Evolutionary conservation across 2,329 filamentous ascomycete species (phyloP).

Genomic region (Penicillium glabrum): DNA sequence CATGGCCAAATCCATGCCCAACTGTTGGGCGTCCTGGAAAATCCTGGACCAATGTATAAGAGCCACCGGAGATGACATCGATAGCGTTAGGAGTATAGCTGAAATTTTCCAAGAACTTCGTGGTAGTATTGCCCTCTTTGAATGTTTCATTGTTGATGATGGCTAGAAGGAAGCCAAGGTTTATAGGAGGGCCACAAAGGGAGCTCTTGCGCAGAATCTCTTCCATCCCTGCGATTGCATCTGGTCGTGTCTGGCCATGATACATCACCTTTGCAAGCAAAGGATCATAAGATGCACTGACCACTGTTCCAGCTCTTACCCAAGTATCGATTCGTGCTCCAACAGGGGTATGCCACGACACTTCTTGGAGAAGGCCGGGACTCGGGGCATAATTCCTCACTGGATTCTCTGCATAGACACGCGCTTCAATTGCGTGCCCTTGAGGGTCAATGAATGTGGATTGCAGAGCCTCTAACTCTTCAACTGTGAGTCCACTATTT

Average conservation of each 20-base stretch:
- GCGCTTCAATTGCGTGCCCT: constrained; percentile 54
- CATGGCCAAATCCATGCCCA: constrained; percentile 59
- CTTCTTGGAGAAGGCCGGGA: constrained; percentile 58
- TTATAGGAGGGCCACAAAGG: constrained; percentile 57
- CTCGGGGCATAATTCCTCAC: constrained; percentile 59
- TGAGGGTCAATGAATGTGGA: neutral
- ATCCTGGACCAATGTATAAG: constrained; percentile 61
- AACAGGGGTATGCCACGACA: constrained; percentile 53
- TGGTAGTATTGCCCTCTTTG: neutral
- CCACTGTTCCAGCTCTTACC: constrained; percentile 57
- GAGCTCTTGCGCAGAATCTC: constrained; percentile 16
- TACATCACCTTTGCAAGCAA: constrained; percentile 61
- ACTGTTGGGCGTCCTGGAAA: constrained; percentile 57
- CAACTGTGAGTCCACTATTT: neutral
- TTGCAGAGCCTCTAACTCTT: neutral
- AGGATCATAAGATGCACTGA: constrained; percentile 51
- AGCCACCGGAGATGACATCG: constrained; percentile 57
- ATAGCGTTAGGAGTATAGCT: constrained; percentile 39
- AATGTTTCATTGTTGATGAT: neutral
- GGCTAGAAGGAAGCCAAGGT: constrained; percentile 53
- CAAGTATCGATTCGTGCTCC: constrained; percentile 47
- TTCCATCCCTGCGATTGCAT: neutral
- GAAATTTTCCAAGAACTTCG: neutral
- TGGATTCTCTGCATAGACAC: constrained; percentile 61
- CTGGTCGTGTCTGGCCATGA: constrained; percentile 31